phyloP scores from a whole-genome alignment of 805 yeast genomes.

The Candida sakaeoensis region DNA sequence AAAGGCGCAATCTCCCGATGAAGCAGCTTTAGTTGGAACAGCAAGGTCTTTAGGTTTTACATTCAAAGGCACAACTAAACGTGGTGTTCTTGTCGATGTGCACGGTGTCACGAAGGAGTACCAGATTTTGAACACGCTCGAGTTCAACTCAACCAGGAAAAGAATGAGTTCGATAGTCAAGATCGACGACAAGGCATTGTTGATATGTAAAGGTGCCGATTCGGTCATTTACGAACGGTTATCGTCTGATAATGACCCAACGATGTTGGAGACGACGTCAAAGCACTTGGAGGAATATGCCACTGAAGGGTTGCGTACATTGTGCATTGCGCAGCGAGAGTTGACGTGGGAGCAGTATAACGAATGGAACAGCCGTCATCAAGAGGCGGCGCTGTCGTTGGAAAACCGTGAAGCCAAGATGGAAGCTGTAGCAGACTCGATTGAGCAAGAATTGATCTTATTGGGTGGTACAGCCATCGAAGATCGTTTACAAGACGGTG shows the following conservation, averaged over 20 bases:
- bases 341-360: slow-evolving; percentile 57
- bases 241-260: slow-evolving; percentile 38
- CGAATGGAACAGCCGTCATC: slow-evolving; percentile 61
- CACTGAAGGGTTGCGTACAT: slow-evolving; percentile 77
- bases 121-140: slow-evolving; percentile 66
- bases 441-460: slow-evolving; percentile 61
- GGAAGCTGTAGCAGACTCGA: slow-evolving; percentile 71
- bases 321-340: slow-evolving; percentile 74
- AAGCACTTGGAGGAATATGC: slow-evolving; percentile 74
- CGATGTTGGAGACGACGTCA: slow-evolving; percentile 61
- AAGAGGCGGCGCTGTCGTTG: slow-evolving; percentile 62
- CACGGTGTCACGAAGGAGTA: slow-evolving; percentile 71
- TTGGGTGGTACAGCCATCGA: slow-evolving; percentile 87
- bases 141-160: slow-evolving; percentile 80
- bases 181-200: slow-evolving; percentile 60
- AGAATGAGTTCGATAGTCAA: slow-evolving; percentile 83
- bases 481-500: slow-evolving; percentile 82
- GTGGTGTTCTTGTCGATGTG: slow-evolving; percentile 61
- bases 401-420: slow-evolving; percentile 63
- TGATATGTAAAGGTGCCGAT: slow-evolving; percentile 85
- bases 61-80: slow-evolving; percentile 62
- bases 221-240: slow-evolving; percentile 71
- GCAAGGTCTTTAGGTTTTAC: slow-evolving; percentile 76
- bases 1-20: slow-evolving; percentile 84
- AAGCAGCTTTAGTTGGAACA: slow-evolving; percentile 79